These are phyloP conservation scores for Abrus precatorius DNA, from an alignment of 306 rosid species.

Conservation along the genomic window DNA sequence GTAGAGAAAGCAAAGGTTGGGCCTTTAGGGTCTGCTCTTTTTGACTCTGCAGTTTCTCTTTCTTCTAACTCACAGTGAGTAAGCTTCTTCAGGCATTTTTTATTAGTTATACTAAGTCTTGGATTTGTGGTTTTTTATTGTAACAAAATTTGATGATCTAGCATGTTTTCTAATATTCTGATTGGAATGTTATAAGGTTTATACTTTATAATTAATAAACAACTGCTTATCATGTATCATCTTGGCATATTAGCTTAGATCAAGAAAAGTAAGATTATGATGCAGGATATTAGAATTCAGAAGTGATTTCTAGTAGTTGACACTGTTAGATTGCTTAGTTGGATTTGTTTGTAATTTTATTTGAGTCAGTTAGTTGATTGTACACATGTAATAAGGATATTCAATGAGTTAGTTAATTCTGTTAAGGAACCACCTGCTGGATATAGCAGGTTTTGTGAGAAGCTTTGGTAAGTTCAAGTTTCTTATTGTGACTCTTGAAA, in stretches of 20 bases:
- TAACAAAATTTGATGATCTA: conserved; percentile 36
- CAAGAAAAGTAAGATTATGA: neutral
- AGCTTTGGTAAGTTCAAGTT: too few relatives aligned
- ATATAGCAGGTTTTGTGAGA: too few relatives aligned
- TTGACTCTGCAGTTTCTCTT: conserved; percentile 95
- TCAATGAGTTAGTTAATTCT: too few relatives aligned
- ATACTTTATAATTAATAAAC: neutral
- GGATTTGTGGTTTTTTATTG: conserved; percentile 28
- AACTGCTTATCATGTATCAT: conserved; percentile 21
- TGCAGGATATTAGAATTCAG: too few relatives aligned
- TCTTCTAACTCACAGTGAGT: conserved; percentile 78
- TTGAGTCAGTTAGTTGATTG: too few relatives aligned
- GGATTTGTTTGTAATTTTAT: too few relatives aligned
- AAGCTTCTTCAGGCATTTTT: conserved; percentile 56
- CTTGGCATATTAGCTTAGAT: neutral
- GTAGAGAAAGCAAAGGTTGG: conserved; percentile 96
- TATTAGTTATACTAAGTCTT: conserved; percentile 23
- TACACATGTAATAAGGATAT: too few relatives aligned
- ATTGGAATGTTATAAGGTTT: conserved; percentile 21
- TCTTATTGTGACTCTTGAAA: too few relatives aligned
- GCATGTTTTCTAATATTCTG: conserved; percentile 22
- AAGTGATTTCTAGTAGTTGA: too few relatives aligned
- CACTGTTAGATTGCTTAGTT: too few relatives aligned
- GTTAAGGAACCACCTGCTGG: too few relatives aligned
- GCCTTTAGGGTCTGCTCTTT: conserved; percentile 85